Conservation (phyloP, 768 basidiomycete genomes). For the Neoboletus brunneissimus region DNA sequence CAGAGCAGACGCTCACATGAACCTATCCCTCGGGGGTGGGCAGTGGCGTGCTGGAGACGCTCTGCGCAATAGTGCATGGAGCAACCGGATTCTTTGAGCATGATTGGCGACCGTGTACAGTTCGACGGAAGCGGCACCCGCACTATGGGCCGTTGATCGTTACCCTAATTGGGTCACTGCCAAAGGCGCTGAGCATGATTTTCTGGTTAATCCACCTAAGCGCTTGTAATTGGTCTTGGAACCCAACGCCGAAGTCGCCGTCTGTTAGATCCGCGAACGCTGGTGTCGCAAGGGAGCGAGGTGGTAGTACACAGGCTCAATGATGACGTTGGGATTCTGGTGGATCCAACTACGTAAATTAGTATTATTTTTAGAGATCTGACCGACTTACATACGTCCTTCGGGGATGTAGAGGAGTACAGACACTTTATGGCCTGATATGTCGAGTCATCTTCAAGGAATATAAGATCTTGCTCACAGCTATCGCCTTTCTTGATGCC, state of each 20-base stretch:
- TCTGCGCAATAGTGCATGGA: constrained; percentile 45
- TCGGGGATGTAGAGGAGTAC: constrained; percentile 43
- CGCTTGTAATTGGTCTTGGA: constrained; percentile 50
- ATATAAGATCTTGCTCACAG: constrained; percentile 32
- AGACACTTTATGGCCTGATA: constrained; percentile 30
- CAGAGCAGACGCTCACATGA: constrained; percentile 5
- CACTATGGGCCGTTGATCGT: constrained; percentile 60
- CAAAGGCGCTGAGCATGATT: constrained; percentile 33
- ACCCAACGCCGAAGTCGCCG: constrained; percentile 54
- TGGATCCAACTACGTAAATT: constrained; percentile 50
- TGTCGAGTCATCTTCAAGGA: neutral
- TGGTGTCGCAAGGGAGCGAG: constrained; percentile 54
- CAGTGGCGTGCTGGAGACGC: constrained; percentile 52
- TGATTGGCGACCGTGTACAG: constrained; percentile 53
- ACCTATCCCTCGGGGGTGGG: constrained; percentile 54
- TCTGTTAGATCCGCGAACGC: constrained; percentile 38
- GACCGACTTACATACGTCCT: constrained; percentile 29
- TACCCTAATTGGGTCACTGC: constrained; percentile 38
- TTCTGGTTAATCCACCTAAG: constrained; percentile 39
- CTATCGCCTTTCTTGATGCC: constrained; percentile 45
- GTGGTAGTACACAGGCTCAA: constrained; percentile 67
- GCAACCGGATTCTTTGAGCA: constrained; percentile 34
- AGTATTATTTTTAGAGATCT: neutral
- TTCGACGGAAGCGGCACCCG: constrained; percentile 55
- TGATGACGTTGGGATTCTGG: constrained; percentile 58